Base-by-base conservation (phyloP, 495 filamentous ascomycete species). In the Xylaria scruposa region DNA sequence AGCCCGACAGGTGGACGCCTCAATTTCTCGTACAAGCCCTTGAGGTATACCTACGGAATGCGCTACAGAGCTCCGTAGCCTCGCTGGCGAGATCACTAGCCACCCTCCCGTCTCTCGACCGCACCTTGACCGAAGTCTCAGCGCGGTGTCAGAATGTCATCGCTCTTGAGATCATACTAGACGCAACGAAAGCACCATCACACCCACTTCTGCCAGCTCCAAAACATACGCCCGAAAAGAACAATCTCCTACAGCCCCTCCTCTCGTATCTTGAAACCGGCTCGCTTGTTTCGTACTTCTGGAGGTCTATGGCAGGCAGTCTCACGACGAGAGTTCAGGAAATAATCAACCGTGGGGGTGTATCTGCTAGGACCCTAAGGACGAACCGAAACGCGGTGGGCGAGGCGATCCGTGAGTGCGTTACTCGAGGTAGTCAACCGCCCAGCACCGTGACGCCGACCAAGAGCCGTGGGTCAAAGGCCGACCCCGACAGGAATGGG, bases 131-230 rank as follows among this genome's bases (percentile, higher is more conserved):
- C 33, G 96, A 98, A 77, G 88, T 97, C 19, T 91, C 92, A 10
- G 89, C 90, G 7, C 86, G 93, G 58, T 97, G 97, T 77, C 93
- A 97, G 81, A 97, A 96, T 71, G 90, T 98, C 31, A 91, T 95
- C 12, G 93, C 93, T 3, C 80, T 98, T 1, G 95, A 98, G 80
- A 85, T 88, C 2, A 88, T 97, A 31, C 87, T 99, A 46, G 89
- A 86, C 67, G 85, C 84, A 15, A 90, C 89, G 3, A 91, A 88
- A 62, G 84, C 89, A 2, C 93, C 93, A 1, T 61, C 80, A 0
- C 92, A 94, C 72, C 90, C 91, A 0, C 82, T 91, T 21, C 76
- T 94, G 26, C 72, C 81, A n/a, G 68, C 81, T n/a, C 76, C 72
- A 15, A 74, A 71, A 44, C 75, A 76, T 42, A 53, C 54, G 3